These are phyloP conservation scores for Macadamia integrifolia DNA, from an alignment of 164 flowering plant species.

Conservation along the genomic window DNA sequence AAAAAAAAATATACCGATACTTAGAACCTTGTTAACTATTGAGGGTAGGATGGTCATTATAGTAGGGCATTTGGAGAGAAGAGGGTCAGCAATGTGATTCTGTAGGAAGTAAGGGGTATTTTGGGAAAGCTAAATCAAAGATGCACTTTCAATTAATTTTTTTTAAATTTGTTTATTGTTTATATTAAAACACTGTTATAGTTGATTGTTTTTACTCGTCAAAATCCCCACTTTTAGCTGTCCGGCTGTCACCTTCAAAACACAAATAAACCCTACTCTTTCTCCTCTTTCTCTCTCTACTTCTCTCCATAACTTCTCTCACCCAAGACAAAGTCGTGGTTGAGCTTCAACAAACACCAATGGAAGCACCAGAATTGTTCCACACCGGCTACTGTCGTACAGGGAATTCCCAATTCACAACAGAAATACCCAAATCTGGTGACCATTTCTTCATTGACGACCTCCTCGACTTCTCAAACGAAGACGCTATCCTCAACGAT, in stretches of 20 bases:
- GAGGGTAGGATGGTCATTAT: conserved; percentile 7
- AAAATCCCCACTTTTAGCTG: conserved; percentile 58
- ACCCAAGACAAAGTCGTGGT: neutral
- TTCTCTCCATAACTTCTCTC: neutral
- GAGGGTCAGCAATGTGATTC: conserved; percentile 18
- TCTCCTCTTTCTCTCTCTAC: conserved; percentile 2
- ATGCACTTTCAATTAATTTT: conserved; percentile 6
- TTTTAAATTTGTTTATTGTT: conserved; percentile 3
- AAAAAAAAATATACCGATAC: no score
- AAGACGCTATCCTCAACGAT: conserved; percentile 30
- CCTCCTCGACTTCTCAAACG: conserved; percentile 79
- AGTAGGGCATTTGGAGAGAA: neutral
- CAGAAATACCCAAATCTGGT: conserved; percentile 36
- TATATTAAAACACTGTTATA: neutral
- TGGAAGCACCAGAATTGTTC: conserved; percentile 49
- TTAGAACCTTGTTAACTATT: no score
- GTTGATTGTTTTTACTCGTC: conserved; percentile 20
- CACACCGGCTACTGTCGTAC: conserved; percentile 27
- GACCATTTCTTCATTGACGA: conserved; percentile 76
- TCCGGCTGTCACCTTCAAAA: conserved; percentile 50
- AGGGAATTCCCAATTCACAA: conserved; percentile 22
- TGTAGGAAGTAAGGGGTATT: neutral
- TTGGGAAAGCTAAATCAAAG: conserved; percentile 5
- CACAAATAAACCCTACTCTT: conserved; percentile 51
- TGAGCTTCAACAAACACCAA: conserved; percentile 8